Evolutionary conservation across 1,284 basidiomycete genomes (phyloP).

Genomic region (Cutaneotrichosporon daszewskae): DNA sequence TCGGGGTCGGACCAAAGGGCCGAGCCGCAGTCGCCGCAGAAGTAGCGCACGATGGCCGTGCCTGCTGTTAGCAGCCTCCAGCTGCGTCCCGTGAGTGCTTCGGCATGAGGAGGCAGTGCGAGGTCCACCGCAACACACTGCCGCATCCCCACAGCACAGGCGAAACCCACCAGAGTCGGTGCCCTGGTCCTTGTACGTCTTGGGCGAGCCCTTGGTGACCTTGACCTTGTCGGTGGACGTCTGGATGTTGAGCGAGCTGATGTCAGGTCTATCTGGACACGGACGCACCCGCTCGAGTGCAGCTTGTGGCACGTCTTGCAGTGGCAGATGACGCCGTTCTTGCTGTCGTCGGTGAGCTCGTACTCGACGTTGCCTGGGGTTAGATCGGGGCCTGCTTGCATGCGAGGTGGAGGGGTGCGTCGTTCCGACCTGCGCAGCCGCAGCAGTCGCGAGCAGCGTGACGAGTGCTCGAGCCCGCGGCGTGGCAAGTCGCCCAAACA

Average conservation of each 20-base stretch:
- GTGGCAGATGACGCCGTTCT: slow-evolving; percentile 14
- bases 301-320: slow-evolving; percentile 13
- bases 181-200: slow-evolving; percentile 6
- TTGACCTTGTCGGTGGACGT: slow-evolving; percentile 6
- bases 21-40: slow-evolving; percentile 28
- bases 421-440: no score
- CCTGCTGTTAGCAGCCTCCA: no score
- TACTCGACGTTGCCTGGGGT: slow-evolving; percentile 6
- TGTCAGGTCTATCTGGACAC: no score
- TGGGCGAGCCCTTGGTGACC: slow-evolving; percentile 15
- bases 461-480: no score
- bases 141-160: no score
- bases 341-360: slow-evolving; percentile 14
- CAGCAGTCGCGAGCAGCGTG: no score
- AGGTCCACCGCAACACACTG: no score
- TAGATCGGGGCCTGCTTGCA: not conserved
- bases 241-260: slow-evolving; percentile 15
- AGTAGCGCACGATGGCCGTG: slow-evolving; percentile 20
- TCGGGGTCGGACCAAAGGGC: slow-evolving; percentile 15
- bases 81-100: no score
- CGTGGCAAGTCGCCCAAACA: no score
- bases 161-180: not conserved
- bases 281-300: slow-evolving; percentile 7
- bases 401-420: no score
- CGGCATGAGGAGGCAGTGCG: no score